A percentile compares a stretch with the other conserved stretches of the same genome.
Evolutionary conservation across 2,329 filamentous ascomycete species (phyloP).

Genomic region (Calycina marina): DNA sequence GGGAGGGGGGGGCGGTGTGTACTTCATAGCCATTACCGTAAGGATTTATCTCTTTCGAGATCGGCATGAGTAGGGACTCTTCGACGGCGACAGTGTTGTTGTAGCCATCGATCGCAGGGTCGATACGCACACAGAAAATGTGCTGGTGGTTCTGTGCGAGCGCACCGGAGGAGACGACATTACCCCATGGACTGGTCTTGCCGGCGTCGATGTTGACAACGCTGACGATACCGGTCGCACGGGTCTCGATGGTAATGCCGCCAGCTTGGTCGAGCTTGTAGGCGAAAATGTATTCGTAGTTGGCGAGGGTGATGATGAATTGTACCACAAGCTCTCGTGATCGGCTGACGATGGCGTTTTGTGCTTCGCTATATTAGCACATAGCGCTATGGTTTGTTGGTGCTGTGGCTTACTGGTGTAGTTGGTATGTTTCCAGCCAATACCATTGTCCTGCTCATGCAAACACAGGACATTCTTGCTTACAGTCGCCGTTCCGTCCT

Average conservation of each 20-base stretch:
- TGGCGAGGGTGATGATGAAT: constrained; percentile 52
- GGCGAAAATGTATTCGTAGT: constrained; percentile 56
- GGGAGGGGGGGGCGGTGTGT: too few relatives aligned
- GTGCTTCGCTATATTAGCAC: background rate
- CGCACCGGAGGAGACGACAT: constrained; percentile 44
- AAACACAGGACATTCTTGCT: constrained; percentile 45
- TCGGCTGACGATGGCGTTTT: constrained; percentile 41
- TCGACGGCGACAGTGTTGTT: constrained; percentile 37
- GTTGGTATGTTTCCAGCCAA: constrained; percentile 59
- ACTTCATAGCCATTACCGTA: constrained; percentile 36
- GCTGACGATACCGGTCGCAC: constrained; percentile 49
- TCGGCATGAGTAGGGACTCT: constrained; percentile 33
- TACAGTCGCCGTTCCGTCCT: constrained; percentile 30
- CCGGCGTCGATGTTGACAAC: constrained; percentile 38
- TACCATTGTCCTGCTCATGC: constrained; percentile 56
- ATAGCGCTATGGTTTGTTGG: constrained; percentile 1
- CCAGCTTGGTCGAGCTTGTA: constrained; percentile 50
- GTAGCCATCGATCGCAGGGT: constrained; percentile 40
- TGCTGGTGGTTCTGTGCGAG: constrained; percentile 46
- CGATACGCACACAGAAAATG: constrained; percentile 35
- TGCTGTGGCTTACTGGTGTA: constrained; percentile 1
- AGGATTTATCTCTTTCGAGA: constrained; percentile 32
- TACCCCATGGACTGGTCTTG: constrained; percentile 38
- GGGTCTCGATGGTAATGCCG: constrained; percentile 43
- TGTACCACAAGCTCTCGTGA: constrained; percentile 49